Evolutionary conservation across 352 stramenopile genomes (phyloP).

Genomic region (Pythium phragmiticola): DNA sequence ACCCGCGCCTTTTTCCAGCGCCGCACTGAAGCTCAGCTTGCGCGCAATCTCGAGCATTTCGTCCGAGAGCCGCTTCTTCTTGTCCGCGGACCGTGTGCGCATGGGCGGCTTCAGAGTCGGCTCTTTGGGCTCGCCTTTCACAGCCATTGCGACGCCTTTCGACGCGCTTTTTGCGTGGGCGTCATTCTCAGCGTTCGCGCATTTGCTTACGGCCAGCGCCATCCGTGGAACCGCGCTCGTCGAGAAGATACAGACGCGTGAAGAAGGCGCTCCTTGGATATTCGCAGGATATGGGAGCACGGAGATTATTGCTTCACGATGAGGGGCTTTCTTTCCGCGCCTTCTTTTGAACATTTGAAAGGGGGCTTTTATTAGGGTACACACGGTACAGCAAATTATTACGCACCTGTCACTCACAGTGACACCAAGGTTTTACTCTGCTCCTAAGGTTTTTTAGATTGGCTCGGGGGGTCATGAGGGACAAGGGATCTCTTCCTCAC

Average conservation of each 20-base stretch:
- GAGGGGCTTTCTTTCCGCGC: background rate
- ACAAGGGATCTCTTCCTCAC: background rate
- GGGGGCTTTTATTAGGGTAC: constrained; percentile 11
- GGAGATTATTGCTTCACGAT: background rate
- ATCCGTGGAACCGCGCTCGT: background rate
- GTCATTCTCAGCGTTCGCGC: constrained; percentile 11
- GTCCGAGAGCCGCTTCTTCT: constrained; percentile 17
- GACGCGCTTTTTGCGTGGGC: background rate
- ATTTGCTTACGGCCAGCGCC: constrained; percentile 18
- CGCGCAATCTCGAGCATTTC: constrained; percentile 41
- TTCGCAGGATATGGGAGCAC: background rate
- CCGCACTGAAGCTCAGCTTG: constrained; percentile 69
- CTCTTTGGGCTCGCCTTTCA: constrained; percentile 5
- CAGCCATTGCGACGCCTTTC: background rate
- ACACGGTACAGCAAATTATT: constrained; percentile 5
- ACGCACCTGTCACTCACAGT: background rate
- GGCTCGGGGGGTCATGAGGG: background rate
- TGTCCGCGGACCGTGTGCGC: background rate
- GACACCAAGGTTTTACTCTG: constrained; percentile 12
- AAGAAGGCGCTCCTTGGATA: background rate
- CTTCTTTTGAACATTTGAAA: constrained; percentile 33
- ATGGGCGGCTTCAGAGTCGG: background rate
- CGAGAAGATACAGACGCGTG: background rate
- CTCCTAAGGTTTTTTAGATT: too few relatives aligned
- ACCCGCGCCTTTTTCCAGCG: constrained; percentile 29